These are phyloP conservation scores for Trichocomaceae sp. DNA, from an alignment of 2,329 filamentous ascomycete species.

Conservation along the genomic window DNA sequence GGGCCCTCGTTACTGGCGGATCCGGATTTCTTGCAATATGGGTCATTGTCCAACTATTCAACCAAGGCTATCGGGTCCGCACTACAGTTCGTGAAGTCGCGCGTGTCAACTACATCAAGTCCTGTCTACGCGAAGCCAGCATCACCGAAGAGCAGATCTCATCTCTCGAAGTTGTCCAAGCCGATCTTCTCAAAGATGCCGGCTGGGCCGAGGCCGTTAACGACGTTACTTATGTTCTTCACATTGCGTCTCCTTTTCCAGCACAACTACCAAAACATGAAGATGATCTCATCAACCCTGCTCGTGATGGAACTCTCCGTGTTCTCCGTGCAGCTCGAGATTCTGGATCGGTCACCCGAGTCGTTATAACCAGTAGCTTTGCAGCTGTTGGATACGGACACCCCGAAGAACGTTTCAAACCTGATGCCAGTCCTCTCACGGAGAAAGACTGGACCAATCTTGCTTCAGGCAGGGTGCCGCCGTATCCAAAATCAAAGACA, in stretches of 20 bases:
- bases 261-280: conserved; percentile 1
- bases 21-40: not conserved
- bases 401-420: conserved; percentile 3
- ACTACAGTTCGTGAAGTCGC: not conserved
- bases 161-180: not conserved
- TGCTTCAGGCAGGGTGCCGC: conserved; percentile 13
- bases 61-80: not conserved
- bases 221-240: not conserved
- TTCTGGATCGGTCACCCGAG: not conserved
- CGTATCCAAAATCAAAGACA: conserved; percentile 31
- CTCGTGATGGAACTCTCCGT: conserved; percentile 1
- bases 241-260: conserved; percentile 6
- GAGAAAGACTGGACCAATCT: conserved; percentile 27
- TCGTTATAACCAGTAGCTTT: conserved; percentile 6
- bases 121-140: not conserved
- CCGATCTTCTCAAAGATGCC: conserved; percentile 4
- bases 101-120: not conserved
- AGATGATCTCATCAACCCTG: conserved; percentile 2
- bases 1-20: conserved; percentile 4
- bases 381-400: conserved; percentile 21
- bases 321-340: conserved; percentile 6
- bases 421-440: conserved; percentile 17
- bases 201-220: conserved; percentile 2
- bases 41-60: conserved; percentile 1
- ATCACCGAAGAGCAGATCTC: conserved; percentile 1